Evolutionary conservation across 345 rosid genomes (phyloP), one percentile per base, ranked within the genome.

Genomic region (Erodium maritimum): DNA sequence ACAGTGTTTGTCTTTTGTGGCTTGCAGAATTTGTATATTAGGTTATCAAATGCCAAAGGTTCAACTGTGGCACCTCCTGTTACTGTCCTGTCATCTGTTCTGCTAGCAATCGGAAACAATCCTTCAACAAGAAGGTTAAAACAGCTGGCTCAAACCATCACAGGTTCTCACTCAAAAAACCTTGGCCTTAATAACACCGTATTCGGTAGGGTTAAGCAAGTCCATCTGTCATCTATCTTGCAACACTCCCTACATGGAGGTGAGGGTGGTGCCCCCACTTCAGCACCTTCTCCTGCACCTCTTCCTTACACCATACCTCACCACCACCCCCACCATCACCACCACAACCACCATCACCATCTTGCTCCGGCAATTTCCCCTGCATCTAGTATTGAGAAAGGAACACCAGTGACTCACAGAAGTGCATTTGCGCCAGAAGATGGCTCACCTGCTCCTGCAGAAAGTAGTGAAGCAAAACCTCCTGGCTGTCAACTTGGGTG

Each of bases 171-270:
- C 75, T 84, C 91, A 2, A 73, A 70, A 76, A 89, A 89, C 77
- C 95, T 89, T 22, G 96, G 96, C 61, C 69, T 89, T 60, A 89
- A 89, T 66, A 69, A 89, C 75, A 79, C 82, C 11, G 75, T 81
- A 42, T 86, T 89, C 66, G 96, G 96, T 71, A 84, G 72, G 50
- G 96, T 89, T 52, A 84, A 89, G 80, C 89, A 89, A 81, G 96
- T 89, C 48, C 78, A 83, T 53, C 91, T 89, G 58, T 84, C 90
- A 55, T 89, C 96, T 23, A 58, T 86, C 73, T 63, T 78, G 68
- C 89, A 82, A 72, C 86, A 78, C 65, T 79, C 96, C 60, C 83
- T 84, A 14, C 67, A 76, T 61, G 85, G 86, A 59, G 73, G 82
- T 14, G 77, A 83, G 21, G 64, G 76, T 61, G 62, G 66, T 58